These are phyloP conservation scores for Mycogone perniciosa DNA, from an alignment of 2,329 filamentous ascomycete genomes.

Conservation along the genomic window DNA sequence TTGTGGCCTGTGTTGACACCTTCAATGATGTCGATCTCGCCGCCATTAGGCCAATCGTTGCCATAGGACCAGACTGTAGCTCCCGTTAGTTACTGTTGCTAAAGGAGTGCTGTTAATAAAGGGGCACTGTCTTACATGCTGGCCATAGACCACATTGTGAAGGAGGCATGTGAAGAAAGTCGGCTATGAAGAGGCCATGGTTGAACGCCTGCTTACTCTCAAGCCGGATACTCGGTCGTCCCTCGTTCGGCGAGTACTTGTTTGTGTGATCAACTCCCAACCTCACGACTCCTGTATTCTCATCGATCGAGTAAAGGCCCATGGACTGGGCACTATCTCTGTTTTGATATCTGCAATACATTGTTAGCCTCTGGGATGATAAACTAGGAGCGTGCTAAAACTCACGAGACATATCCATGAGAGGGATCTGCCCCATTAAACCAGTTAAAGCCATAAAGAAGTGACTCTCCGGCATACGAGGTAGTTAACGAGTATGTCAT, in stretches of 20 bases:
- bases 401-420: slow-evolving; percentile 61
- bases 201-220: slow-evolving; percentile 58
- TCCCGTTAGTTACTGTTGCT: slow-evolving; percentile 5
- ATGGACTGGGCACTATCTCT: slow-evolving; percentile 32
- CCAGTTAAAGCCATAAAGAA: slow-evolving; percentile 45
- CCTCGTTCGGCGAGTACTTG: slow-evolving; percentile 30
- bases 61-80: slow-evolving; percentile 47
- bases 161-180: slow-evolving; percentile 67
- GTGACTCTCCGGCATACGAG: slow-evolving; percentile 37
- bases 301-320: slow-evolving; percentile 38
- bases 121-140: slow-evolving; percentile 45
- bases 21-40: slow-evolving; percentile 67
- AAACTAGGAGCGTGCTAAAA: slow-evolving; percentile 15
- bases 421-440: slow-evolving; percentile 52
- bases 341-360: slow-evolving; percentile 35
- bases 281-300: slow-evolving; percentile 35
- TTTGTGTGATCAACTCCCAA: slow-evolving; percentile 40
- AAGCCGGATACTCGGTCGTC: slow-evolving; percentile 58
- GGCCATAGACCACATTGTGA: slow-evolving; percentile 69
- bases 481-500: slow-evolving; percentile 38
- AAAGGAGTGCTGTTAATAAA: rapidly evolving
- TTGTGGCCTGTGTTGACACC: slow-evolving; percentile 56
- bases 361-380: slow-evolving; percentile 6
- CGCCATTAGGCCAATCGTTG: slow-evolving; percentile 52
- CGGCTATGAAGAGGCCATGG: slow-evolving; percentile 63